phyloP scores from a whole-genome alignment of 352 stramenopile genomes.

The Pythium sukuiense region DNA sequence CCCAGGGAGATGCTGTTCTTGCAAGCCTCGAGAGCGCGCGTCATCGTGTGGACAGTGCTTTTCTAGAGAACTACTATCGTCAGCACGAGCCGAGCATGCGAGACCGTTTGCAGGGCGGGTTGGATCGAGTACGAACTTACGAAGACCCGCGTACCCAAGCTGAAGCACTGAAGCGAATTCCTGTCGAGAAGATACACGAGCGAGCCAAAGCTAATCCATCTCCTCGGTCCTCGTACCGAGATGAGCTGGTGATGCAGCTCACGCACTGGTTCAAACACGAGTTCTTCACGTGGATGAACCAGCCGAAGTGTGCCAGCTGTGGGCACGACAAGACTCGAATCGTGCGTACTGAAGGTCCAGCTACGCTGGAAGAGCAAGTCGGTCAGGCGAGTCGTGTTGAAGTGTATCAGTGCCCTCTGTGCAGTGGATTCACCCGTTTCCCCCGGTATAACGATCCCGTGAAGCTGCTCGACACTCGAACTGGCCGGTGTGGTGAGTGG shows the following conservation, averaged over 20 bases:
- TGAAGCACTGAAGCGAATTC: slow-evolving; percentile 69
- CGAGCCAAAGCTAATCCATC: slow-evolving; percentile 54
- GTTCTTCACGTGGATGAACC: slow-evolving; percentile 91
- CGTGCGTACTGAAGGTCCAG: slow-evolving; percentile 44
- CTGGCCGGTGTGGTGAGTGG: slow-evolving; percentile 91
- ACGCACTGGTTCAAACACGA: slow-evolving; percentile 90
- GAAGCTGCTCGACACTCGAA: slow-evolving; percentile 83
- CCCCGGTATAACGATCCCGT: slow-evolving; percentile 90
- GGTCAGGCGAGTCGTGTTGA: slow-evolving; percentile 80
- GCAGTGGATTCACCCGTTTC: slow-evolving; percentile 68
- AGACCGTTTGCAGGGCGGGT: slow-evolving; percentile 40
- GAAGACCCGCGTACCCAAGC: slow-evolving; percentile 64
- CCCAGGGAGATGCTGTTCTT: slow-evolving; percentile 5
- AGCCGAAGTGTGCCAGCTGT: slow-evolving; percentile 65
- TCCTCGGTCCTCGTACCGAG: slow-evolving; percentile 48
- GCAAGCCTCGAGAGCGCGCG: slow-evolving; percentile 24
- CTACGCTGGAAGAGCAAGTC: slow-evolving; percentile 53
- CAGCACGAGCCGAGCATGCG: slow-evolving; percentile 52
- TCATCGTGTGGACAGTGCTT: slow-evolving; percentile 30
- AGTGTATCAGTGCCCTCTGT: slow-evolving; percentile 80
- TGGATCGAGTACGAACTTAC: slow-evolving; percentile 63
- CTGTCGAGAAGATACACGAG: slow-evolving; percentile 59
- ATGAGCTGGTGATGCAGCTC: slow-evolving; percentile 76
- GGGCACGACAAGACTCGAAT: slow-evolving; percentile 45
- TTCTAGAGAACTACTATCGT: slow-evolving; percentile 44